Conservation (phyloP, 23 red algal genomes). For the Pyropia haitanensis region DNA sequence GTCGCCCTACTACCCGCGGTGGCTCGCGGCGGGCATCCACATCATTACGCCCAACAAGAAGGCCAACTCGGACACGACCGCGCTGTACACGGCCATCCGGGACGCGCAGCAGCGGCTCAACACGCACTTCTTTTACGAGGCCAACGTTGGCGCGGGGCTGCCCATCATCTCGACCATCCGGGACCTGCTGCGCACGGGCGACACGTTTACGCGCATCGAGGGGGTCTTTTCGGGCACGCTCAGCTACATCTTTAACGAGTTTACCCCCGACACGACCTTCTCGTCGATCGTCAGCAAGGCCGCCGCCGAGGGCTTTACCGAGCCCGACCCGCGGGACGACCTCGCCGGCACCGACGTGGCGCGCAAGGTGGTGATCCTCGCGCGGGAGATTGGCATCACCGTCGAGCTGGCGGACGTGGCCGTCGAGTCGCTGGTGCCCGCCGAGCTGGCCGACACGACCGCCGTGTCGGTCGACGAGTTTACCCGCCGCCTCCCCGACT, state of each 20-base stretch:
- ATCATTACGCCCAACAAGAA: constrained; percentile 97
- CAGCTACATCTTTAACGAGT: constrained; percentile 96
- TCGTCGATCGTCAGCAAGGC: constrained; percentile 63
- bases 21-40: constrained; percentile 77
- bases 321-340: constrained; percentile 97
- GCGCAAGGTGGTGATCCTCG: constrained; percentile 90
- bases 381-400: constrained; percentile 80
- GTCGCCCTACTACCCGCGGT: constrained; percentile 62
- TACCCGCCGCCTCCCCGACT: constrained; percentile 69
- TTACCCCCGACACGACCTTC: constrained; percentile 75
- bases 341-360: constrained; percentile 88
- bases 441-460: constrained; percentile 18
- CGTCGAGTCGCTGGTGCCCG: constrained; percentile 77
- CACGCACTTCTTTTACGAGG: constrained; percentile 97
- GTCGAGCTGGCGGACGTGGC: constrained; percentile 71
- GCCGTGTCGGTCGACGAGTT: constrained; percentile 71
- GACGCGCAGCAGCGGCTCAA: constrained; percentile 74
- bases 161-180: constrained; percentile 91
- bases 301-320: constrained; percentile 84
- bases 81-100: constrained; percentile 57
- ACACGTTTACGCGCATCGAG: constrained; percentile 82
- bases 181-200: constrained; percentile 88
- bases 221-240: constrained; percentile 95
- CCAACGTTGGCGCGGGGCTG: constrained; percentile 93
- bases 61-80: constrained; percentile 65